Evolutionary conservation across 2,329 filamentous ascomycete genomes (phyloP).

Genomic region (Colletotrichum filicis): DNA sequence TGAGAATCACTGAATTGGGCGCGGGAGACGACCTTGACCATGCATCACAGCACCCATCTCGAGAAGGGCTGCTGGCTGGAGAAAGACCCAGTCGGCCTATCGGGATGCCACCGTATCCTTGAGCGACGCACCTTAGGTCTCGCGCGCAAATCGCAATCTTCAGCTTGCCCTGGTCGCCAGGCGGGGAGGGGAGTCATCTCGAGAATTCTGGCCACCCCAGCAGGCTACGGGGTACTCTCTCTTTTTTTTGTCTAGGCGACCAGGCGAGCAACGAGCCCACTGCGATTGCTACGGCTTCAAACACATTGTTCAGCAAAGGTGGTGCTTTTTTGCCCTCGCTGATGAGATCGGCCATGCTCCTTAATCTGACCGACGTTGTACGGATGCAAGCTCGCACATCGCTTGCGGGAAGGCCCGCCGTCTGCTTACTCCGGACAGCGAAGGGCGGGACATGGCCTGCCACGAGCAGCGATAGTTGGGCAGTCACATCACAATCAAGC

Average conservation of each 20-base stretch:
- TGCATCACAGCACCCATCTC: slow-evolving; percentile 22
- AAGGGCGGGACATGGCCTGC: slow-evolving; percentile 9
- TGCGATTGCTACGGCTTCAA: slow-evolving; percentile 1
- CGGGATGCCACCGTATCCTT: slow-evolving; percentile 24
- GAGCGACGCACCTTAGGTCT: not conserved
- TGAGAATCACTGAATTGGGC: slow-evolving; percentile 22
- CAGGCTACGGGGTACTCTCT: not conserved
- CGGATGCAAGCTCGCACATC: slow-evolving; percentile 11
- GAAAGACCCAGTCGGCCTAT: slow-evolving; percentile 19
- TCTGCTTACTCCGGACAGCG: slow-evolving; percentile 18
- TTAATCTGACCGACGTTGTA: slow-evolving; percentile 10
- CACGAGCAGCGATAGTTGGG: not conserved
- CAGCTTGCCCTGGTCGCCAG: not conserved
- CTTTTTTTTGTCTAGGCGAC: not conserved
- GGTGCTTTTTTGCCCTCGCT: not conserved
- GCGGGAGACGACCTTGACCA: slow-evolving; percentile 26
- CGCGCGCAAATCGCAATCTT: not conserved
- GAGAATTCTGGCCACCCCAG: slow-evolving; percentile 1
- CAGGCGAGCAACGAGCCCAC: slow-evolving; percentile 4
- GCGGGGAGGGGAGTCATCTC: not conserved
- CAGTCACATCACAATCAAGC: slow-evolving; percentile 15
- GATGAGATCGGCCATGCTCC: not conserved
- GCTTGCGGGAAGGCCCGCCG: slow-evolving; percentile 25
- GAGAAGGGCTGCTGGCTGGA: slow-evolving; percentile 23
- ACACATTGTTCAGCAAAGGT: not conserved